Conservation (phyloP, 2,329 filamentous ascomycete species). For the Aotearoamyces nothofagi region DNA sequence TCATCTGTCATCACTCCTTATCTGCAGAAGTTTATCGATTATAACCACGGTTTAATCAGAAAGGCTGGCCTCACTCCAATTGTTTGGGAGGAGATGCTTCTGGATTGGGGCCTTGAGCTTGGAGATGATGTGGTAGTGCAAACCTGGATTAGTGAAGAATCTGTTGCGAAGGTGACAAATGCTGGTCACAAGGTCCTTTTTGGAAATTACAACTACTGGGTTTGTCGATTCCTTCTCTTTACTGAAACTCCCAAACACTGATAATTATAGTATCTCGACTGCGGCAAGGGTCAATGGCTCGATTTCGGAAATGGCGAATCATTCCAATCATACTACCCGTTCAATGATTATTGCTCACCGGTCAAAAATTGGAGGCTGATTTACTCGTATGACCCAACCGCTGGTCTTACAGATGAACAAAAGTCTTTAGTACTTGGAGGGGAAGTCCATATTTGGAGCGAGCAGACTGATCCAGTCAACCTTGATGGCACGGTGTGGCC, state of each 20-base stretch:
- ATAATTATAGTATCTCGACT: constrained; percentile 84
- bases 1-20: constrained; percentile 52
- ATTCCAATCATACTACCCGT: constrained; percentile 45
- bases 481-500: constrained; percentile 70
- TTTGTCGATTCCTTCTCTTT: too few relatives aligned
- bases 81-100: constrained; percentile 79
- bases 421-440: constrained; percentile 63
- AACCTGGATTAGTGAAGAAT: constrained; percentile 53
- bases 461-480: constrained; percentile 64
- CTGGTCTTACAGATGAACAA: constrained; percentile 41
- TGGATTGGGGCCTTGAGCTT: constrained; percentile 63
- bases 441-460: constrained; percentile 69
- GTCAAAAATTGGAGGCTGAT: constrained; percentile 69
- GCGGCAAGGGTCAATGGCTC: constrained; percentile 66
- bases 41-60: constrained; percentile 50
- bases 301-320: constrained; percentile 46
- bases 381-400: constrained; percentile 65
- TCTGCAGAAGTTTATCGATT: constrained; percentile 63
- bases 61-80: constrained; percentile 53
- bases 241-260: too few relatives aligned
- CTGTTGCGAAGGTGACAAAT: constrained; percentile 42
- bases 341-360: constrained; percentile 67
- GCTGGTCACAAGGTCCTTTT: constrained; percentile 57
- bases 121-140: constrained; percentile 61
- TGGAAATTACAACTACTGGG: constrained; percentile 67